Conservation (phyloP, 2,329 filamentous ascomycete genomes). For the Beauveria pseudobassiana region DNA sequence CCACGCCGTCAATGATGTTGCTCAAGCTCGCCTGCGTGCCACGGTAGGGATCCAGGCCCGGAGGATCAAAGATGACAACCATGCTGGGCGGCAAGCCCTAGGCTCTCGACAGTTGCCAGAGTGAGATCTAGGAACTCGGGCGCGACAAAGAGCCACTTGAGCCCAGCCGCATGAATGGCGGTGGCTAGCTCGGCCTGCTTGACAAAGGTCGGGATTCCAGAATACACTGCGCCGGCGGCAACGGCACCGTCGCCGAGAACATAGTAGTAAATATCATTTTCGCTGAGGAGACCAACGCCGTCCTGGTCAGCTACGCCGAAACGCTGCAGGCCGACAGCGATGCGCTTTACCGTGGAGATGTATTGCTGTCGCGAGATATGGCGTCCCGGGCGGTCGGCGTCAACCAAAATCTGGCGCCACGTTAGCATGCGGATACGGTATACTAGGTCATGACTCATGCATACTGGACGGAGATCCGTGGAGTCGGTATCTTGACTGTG, state of each 20-base stretch:
- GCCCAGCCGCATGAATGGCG: not conserved
- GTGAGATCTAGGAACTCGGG: slow-evolving; percentile 1
- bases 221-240: not conserved
- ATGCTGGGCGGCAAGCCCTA: not conserved
- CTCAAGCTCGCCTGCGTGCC: not conserved
- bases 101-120: not conserved
- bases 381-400: not conserved
- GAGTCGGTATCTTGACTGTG: not conserved
- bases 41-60: not conserved
- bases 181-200: slow-evolving; percentile 9
- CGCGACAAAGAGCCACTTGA: slow-evolving; percentile 5
- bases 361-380: not conserved
- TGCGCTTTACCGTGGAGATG: not conserved
- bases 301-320: slow-evolving; percentile 2
- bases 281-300: slow-evolving; percentile 6
- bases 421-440: not conserved
- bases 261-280: slow-evolving; percentile 5
- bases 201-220: slow-evolving; percentile 8
- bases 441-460: not conserved
- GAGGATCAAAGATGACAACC: slow-evolving; percentile 2
- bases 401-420: not conserved
- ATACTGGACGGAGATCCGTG: not conserved
- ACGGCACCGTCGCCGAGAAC: slow-evolving; percentile 6
- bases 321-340: not conserved
- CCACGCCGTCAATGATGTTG: not conserved